A percentile compares a stretch with the other conserved stretches of the same genome.
These are phyloP conservation scores for Nothopassalora personata DNA, from an alignment of 2,329 filamentous ascomycete genomes.

Conservation along the genomic window DNA sequence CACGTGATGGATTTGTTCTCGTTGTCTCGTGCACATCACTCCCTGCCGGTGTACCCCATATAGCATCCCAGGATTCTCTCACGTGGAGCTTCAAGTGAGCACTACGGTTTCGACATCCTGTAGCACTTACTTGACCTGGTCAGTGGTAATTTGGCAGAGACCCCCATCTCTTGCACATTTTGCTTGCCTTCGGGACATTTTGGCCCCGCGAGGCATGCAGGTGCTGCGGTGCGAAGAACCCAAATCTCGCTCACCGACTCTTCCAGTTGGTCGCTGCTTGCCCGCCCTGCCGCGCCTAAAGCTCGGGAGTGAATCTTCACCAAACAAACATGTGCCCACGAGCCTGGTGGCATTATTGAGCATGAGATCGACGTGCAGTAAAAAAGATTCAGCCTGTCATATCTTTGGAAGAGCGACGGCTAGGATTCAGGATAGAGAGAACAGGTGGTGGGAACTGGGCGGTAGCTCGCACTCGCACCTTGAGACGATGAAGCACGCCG, in stretches of 20 bases:
- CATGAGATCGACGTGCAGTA: not conserved
- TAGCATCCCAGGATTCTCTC: not conserved
- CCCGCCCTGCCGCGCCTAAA: not conserved
- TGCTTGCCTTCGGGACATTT: not conserved
- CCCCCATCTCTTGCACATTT: not conserved
- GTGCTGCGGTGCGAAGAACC: not conserved
- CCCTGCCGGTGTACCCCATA: not conserved
- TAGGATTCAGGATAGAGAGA: not conserved
- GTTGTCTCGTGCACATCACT: no score
- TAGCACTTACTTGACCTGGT: not conserved
- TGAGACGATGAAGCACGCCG: not conserved
- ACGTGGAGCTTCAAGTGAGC: not conserved
- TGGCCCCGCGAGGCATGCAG: not conserved
- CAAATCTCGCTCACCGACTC: slow-evolving; percentile 1
- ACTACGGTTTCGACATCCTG: not conserved
- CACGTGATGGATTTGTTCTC: not conserved
- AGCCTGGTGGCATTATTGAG: not conserved
- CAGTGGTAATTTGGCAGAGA: not conserved
- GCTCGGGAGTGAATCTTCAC: not conserved
- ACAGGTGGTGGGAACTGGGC: no score
- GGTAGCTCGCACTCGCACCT: not conserved
- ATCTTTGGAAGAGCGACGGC: not conserved
- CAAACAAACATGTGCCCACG: not conserved
- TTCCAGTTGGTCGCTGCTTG: not conserved
- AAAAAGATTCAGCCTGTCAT: not conserved